Evolutionary conservation across 139 green algal species (phyloP).

Genomic region (Tetraselmis chui): DNA sequence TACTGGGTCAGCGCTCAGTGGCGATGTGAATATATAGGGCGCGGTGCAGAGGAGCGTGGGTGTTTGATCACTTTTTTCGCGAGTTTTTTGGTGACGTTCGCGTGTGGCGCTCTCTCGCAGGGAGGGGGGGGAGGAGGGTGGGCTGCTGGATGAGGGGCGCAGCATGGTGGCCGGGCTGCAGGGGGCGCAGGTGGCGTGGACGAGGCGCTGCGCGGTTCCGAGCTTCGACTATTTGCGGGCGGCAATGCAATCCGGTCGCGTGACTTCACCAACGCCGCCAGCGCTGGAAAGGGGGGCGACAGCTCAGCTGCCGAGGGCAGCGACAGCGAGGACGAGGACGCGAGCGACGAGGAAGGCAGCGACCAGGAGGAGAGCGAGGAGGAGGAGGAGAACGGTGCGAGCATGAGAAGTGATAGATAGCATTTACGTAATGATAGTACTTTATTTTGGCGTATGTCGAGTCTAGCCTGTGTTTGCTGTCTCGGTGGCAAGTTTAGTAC

Average conservation of each 20-base stretch:
- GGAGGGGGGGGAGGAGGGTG: slow-evolving; percentile 5
- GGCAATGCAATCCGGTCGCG: not conserved
- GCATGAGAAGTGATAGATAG: not conserved
- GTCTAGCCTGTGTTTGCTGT: no score
- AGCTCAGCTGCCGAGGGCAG: not conserved
- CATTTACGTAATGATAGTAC: no score
- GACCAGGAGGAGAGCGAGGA: slow-evolving; percentile 18
- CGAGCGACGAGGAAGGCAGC: slow-evolving; percentile 11
- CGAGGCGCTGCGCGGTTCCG: slow-evolving; percentile 59
- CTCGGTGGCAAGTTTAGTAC: no score
- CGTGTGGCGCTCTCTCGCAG: not conserved
- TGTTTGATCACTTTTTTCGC: no score
- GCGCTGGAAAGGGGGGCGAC: not conserved
- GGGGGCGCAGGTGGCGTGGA: slow-evolving; percentile 57
- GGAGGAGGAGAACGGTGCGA: slow-evolving; percentile 24
- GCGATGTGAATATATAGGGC: no score
- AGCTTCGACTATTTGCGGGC: not conserved
- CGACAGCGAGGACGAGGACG: slow-evolving; percentile 20
- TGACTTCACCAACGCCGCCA: not conserved
- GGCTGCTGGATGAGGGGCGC: slow-evolving; percentile 51
- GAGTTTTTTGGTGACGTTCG: no score
- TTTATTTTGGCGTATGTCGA: no score
- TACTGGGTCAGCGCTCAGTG: no score
- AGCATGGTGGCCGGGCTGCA: slow-evolving; percentile 85
- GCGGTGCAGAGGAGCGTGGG: no score